phyloP scores from a whole-genome alignment of 2,329 filamentous ascomycete genomes.

The Fusarium sp. region DNA sequence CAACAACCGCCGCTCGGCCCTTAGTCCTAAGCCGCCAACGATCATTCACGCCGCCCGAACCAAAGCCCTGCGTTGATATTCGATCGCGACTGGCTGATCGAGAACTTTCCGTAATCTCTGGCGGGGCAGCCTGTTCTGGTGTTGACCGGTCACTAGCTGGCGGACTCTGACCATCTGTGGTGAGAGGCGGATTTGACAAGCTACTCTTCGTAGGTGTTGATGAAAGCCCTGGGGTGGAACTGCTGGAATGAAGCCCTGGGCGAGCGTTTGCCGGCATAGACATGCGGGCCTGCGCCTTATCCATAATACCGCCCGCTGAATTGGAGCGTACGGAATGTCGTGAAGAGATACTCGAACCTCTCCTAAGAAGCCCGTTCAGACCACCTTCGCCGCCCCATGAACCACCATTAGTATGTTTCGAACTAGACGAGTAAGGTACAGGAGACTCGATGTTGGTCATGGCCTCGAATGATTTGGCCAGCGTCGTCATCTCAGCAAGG shows the following conservation, averaged over 20 bases:
- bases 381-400: constrained; percentile 58
- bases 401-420: constrained; percentile 57
- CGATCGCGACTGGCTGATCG: constrained; percentile 67
- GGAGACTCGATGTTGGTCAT: constrained; percentile 84
- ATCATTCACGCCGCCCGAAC: constrained; percentile 78
- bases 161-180: constrained; percentile 61
- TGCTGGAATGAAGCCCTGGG: constrained; percentile 58
- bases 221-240: constrained; percentile 63
- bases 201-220: constrained; percentile 65
- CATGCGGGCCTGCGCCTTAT: constrained; percentile 78
- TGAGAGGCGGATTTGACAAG: constrained; percentile 63
- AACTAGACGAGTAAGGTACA: constrained; percentile 61
- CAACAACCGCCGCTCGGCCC: constrained; percentile 80
- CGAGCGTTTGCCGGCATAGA: constrained; percentile 78
- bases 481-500: constrained; percentile 79
- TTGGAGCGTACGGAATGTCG: constrained; percentile 63
- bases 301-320: constrained; percentile 66
- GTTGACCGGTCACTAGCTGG: constrained; percentile 55
- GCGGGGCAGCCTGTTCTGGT: constrained; percentile 57
- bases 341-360: constrained; percentile 68
- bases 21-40: constrained; percentile 84
- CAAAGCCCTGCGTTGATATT: constrained; percentile 79
- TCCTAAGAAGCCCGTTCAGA: constrained; percentile 57
- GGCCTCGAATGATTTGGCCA: constrained; percentile 79
- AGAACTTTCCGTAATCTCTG: constrained; percentile 59